Evolutionary conservation across 176 grass and related monocot genomes (phyloP).

Genomic region (Olyra latifolia): DNA sequence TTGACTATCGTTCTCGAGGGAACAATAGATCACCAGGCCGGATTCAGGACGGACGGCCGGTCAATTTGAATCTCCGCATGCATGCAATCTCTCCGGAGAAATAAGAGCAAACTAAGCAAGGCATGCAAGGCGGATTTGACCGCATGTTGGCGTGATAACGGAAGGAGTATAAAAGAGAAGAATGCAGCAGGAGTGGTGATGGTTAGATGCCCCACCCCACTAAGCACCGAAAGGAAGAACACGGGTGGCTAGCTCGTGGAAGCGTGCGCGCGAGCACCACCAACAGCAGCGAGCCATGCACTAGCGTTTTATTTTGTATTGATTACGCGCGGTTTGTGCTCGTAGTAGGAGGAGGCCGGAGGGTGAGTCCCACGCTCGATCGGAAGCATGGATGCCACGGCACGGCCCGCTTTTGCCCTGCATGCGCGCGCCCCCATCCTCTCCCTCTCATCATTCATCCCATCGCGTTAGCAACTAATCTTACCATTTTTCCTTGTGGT

Average conservation of each 20-base stretch:
- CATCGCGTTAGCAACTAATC: constrained; percentile 19
- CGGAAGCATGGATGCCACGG: constrained; percentile 42
- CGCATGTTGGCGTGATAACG: constrained; percentile 30
- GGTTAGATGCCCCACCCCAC: constrained; percentile 53
- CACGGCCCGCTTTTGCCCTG: constrained; percentile 38
- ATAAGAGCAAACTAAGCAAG: not conserved
- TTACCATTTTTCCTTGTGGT: constrained; percentile 32
- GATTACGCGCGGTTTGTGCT: constrained; percentile 36
- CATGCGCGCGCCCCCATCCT: constrained; percentile 46
- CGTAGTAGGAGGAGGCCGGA: constrained; percentile 6
- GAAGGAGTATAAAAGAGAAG: constrained; percentile 13
- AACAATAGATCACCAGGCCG: not conserved
- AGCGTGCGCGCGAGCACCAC: constrained; percentile 68
- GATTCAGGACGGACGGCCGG: too few relatives aligned
- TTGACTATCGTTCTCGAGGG: not conserved
- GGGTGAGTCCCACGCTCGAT: constrained; percentile 43
- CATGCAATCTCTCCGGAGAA: not conserved
- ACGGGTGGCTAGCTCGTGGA: constrained; percentile 51
- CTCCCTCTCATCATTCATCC: constrained; percentile 42
- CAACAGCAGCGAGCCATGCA: constrained; percentile 29
- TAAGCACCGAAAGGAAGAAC: constrained; percentile 35
- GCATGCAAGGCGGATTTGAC: constrained; percentile 28
- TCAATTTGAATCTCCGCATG: not conserved
- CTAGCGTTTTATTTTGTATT: constrained; percentile 39
- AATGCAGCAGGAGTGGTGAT: constrained; percentile 37